Percentiles rank a stretch among this genome's conserved stretches.
Evolutionary conservation across 352 stramenopile species (phyloP).

Genomic region (Halophytophthora polymorphica): DNA sequence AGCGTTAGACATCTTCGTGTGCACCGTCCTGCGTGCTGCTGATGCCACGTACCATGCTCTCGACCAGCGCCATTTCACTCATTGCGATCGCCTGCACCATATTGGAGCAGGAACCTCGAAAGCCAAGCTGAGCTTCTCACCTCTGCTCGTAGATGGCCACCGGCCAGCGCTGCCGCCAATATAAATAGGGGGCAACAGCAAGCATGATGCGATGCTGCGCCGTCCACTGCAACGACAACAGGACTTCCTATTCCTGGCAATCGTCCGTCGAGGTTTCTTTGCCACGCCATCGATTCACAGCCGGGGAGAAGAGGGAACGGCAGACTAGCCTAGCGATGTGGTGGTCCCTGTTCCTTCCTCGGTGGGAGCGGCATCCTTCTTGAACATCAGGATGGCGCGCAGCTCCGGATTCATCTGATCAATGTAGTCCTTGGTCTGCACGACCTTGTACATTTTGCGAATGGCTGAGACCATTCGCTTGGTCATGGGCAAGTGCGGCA

Average conservation of each 20-base stretch:
- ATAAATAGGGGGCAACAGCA: too few species aligned
- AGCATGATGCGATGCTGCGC: too few species aligned
- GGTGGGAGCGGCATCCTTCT: constrained; percentile 12
- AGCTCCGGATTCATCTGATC: constrained; percentile 58
- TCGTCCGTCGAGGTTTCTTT: too few species aligned
- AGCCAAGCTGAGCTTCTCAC: neutral
- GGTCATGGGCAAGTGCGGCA: constrained; percentile 55
- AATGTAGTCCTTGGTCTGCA: constrained; percentile 72
- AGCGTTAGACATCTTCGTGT: constrained; percentile 1
- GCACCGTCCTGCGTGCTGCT: neutral
- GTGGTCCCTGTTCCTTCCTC: neutral
- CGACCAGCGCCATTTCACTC: constrained; percentile 46
- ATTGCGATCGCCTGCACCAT: constrained; percentile 61
- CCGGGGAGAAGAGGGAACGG: too few species aligned
- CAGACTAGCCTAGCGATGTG: too few species aligned
- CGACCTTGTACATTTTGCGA: constrained; percentile 51
- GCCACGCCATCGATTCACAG: too few species aligned
- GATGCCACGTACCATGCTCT: constrained; percentile 39
- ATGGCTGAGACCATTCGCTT: constrained; percentile 57
- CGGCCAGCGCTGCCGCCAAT: too few species aligned
- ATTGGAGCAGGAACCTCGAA: neutral
- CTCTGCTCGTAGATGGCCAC: too few species aligned
- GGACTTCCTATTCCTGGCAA: too few species aligned
- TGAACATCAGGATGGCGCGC: constrained; percentile 33
- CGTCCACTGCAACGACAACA: too few species aligned